Evolutionary conservation across 1,284 basidiomycete species (phyloP).

Genomic region (Ceratobasidium sp.): DNA sequence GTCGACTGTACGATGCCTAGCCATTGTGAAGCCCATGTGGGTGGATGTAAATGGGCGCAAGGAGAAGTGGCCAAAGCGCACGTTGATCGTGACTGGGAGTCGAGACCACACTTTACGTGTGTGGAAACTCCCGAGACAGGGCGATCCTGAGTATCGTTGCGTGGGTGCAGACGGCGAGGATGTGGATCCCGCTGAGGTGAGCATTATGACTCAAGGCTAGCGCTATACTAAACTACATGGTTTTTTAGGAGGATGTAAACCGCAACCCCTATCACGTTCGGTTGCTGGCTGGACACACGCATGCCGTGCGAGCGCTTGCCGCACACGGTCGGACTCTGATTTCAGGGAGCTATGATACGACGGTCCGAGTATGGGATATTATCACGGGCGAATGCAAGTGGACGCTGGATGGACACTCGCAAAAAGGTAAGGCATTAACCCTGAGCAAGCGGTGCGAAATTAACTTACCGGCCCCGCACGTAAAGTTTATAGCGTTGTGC

Average conservation of each 20-base stretch:
- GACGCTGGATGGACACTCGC: conserved; percentile 85
- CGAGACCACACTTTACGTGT: conserved; percentile 89
- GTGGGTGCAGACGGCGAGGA: conserved; percentile 74
- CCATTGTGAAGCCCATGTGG: conserved; percentile 89
- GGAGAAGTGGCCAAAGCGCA: conserved; percentile 62
- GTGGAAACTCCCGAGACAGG: conserved; percentile 83
- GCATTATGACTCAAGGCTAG: conserved; percentile 25
- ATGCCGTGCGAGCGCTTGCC: conserved; percentile 92
- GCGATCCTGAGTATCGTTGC: conserved; percentile 79
- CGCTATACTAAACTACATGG: conserved; percentile 5
- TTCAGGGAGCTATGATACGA: conserved; percentile 95
- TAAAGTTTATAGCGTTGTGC: conserved; percentile 89
- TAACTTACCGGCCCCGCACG: conserved; percentile 22
- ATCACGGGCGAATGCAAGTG: conserved; percentile 86
- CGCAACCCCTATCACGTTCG: conserved; percentile 91
- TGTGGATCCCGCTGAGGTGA: conserved; percentile 68
- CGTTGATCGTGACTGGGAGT: conserved; percentile 90
- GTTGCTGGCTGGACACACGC: conserved; percentile 86
- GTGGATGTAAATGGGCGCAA: conserved; percentile 69
- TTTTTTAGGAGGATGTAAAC: conserved; percentile 70
- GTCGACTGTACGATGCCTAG: conserved; percentile 89
- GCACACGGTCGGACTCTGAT: conserved; percentile 88
- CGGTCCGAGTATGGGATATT: conserved; percentile 94
- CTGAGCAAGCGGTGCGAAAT: neutral
- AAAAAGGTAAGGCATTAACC: conserved; percentile 73